Evolutionary conservation across 192 early-diverging fungal genomes (phyloP).

Genomic region (Linnemannia zychae): DNA sequence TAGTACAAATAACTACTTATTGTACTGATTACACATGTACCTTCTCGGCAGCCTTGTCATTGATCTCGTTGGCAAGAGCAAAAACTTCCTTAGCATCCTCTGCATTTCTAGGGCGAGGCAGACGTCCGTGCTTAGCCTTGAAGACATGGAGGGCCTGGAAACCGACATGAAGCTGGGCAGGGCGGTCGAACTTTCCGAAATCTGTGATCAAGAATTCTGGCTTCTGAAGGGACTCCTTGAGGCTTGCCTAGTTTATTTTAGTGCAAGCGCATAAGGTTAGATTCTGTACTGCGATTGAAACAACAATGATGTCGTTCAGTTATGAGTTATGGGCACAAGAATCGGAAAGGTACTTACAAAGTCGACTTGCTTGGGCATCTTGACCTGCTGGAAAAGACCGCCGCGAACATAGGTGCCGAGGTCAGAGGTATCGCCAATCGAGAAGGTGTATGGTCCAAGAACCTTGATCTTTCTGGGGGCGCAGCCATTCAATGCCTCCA

Average conservation of each 20-base stretch:
- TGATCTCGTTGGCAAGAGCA: conserved; percentile 78
- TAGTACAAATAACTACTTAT: not conserved
- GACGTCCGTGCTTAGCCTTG: conserved; percentile 69
- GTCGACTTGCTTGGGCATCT: conserved; percentile 85
- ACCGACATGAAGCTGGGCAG: conserved; percentile 89
- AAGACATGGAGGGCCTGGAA: conserved; percentile 97
- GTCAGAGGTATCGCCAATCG: conserved; percentile 89
- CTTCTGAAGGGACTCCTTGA: conserved; percentile 79
- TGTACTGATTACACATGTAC: conserved; percentile 1
- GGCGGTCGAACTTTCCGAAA: conserved; percentile 99
- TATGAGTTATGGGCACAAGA: not conserved
- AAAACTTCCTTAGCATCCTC: conserved; percentile 89
- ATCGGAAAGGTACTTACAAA: conserved; percentile 74
- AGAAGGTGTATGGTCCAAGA: conserved; percentile 96
- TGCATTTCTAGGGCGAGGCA: conserved; percentile 90
- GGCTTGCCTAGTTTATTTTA: conserved; percentile 63
- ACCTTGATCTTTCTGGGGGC: conserved; percentile 88
- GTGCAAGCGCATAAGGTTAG: not conserved
- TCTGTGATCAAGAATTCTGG: conserved; percentile 93
- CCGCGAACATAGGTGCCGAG: conserved; percentile 85
- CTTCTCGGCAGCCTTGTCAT: conserved; percentile 75
- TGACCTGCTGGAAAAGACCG: conserved; percentile 97
- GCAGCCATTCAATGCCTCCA: conserved; percentile 88
- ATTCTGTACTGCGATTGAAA: not conserved
- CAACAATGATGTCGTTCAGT: not conserved